Evolutionary conservation across 495 filamentous ascomycete genomes (phyloP).

Genomic region (Astrocystis sublimbata): DNA sequence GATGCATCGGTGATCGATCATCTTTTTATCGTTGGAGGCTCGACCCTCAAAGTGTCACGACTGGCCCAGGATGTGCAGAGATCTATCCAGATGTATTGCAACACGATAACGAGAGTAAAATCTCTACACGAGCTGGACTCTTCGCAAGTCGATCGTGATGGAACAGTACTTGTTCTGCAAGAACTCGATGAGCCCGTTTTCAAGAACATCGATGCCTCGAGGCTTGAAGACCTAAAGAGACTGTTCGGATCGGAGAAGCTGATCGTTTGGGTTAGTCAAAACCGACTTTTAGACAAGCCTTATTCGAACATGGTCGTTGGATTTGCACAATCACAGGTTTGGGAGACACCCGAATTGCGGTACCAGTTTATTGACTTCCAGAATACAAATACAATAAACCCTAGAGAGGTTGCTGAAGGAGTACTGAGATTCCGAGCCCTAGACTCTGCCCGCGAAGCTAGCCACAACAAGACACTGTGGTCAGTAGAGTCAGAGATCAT

Average conservation of each 20-base stretch:
- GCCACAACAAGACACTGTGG: slow-evolving; percentile 23
- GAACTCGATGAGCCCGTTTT: slow-evolving; percentile 43
- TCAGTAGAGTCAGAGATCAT: slow-evolving; percentile 35
- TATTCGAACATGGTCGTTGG: slow-evolving; percentile 20
- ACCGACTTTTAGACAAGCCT: not conserved
- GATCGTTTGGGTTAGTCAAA: slow-evolving; percentile 25
- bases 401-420: not conserved
- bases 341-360: not conserved
- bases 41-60: not conserved
- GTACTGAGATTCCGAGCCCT: not conserved
- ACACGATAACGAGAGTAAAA: too few relatives aligned
- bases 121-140: too few relatives aligned
- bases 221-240: not conserved
- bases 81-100: too few relatives aligned
- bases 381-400: too few relatives aligned
- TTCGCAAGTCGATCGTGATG: too few relatives aligned
- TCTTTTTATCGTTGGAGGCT: not conserved
- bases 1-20: too few relatives aligned
- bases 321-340: not conserved
- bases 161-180: too few relatives aligned
- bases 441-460: not conserved
- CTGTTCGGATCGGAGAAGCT: not conserved
- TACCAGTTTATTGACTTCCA: slow-evolving; percentile 36
- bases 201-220: slow-evolving; percentile 26
- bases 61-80: not conserved